Percentiles rank a stretch among this genome's conserved stretches.
Evolutionary conservation across 2,329 filamentous ascomycete species (phyloP).

Genomic region (Monosporascus ibericus): DNA sequence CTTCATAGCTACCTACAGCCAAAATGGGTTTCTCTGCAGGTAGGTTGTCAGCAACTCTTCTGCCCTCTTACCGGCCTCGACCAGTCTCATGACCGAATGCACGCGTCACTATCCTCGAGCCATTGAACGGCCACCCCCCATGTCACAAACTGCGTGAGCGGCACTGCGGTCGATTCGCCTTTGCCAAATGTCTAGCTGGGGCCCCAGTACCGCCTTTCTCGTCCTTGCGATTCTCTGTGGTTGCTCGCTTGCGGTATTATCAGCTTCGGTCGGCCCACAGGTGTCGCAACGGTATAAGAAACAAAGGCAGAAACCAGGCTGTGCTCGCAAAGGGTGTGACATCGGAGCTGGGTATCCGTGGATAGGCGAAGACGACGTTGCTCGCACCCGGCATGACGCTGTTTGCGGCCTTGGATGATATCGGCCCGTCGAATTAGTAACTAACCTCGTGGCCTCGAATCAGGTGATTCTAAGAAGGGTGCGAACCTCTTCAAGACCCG

Average conservation of each 20-base stretch:
- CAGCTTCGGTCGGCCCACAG: not conserved
- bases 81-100: conserved; percentile 4
- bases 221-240: conserved; percentile 7
- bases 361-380: not conserved
- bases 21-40: conserved; percentile 40
- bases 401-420: not conserved
- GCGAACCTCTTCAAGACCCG: conserved; percentile 98
- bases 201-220: not conserved
- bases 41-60: conserved; percentile 26
- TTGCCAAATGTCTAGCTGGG: conserved; percentile 1
- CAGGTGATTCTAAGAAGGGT: conserved; percentile 93
- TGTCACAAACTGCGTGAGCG: conserved; percentile 3
- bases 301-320: not conserved
- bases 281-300: conserved; percentile 3
- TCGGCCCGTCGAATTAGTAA: not conserved
- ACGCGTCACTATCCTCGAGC: conserved; percentile 16
- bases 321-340: not conserved
- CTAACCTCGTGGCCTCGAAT: conserved; percentile 22
- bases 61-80: conserved; percentile 11
- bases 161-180: conserved; percentile 1
- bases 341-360: not conserved
- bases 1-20: conserved; percentile 20
- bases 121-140: conserved; percentile 16
- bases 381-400: not conserved
- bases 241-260: conserved; percentile 22